A percentile compares a stretch with the other conserved stretches of the same genome.
phyloP scores from a whole-genome alignment of 2,329 filamentous ascomycete genomes.

The Fusarium temperatum region DNA sequence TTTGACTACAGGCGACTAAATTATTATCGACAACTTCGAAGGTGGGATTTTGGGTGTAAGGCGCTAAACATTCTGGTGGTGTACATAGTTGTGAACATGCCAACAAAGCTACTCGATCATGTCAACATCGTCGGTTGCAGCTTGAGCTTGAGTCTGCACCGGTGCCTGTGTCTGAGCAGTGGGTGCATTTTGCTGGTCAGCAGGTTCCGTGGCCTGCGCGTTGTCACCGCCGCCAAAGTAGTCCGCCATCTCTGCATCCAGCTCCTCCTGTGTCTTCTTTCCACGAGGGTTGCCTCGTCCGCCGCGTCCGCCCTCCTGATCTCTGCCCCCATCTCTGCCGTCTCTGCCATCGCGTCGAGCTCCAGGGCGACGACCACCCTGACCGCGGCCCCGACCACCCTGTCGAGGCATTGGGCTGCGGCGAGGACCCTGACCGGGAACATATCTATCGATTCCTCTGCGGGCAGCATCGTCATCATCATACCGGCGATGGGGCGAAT shows the following conservation, averaged over 20 bases:
- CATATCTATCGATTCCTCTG: conserved; percentile 80
- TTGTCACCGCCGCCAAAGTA: conserved; percentile 73
- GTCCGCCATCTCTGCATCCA: conserved; percentile 97
- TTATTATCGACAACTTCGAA: conserved; percentile 23
- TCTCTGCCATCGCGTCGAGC: conserved; percentile 44
- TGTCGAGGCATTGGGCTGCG: conserved; percentile 68
- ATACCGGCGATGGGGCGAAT: conserved; percentile 58
- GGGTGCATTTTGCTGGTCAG: conserved; percentile 41
- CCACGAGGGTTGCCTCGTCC: conserved; percentile 63
- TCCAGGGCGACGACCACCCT: conserved; percentile 61
- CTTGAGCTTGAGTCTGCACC: conserved; percentile 34
- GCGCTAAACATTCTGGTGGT: conserved; percentile 41
- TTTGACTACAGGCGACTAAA: neutral
- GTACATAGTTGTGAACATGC: conserved; percentile 33
- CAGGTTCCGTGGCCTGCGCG: conserved; percentile 48
- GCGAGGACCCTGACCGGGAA: conserved; percentile 66
- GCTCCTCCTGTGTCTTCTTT: conserved; percentile 88
- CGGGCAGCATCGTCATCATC: conserved; percentile 68
- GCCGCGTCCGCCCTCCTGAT: conserved; percentile 50
- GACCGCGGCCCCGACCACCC: conserved; percentile 48
- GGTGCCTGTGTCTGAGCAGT: conserved; percentile 36
- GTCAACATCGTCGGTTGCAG: conserved; percentile 67
- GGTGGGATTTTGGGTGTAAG: conserved; percentile 23
- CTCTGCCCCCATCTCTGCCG: conserved; percentile 48
- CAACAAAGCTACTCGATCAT: conserved; percentile 69